Percentiles rank a stretch among this genome's conserved stretches.
These are phyloP conservation scores for Myxozyma melibiosi DNA, from an alignment of 805 yeast genomes.

Conservation along the genomic window DNA sequence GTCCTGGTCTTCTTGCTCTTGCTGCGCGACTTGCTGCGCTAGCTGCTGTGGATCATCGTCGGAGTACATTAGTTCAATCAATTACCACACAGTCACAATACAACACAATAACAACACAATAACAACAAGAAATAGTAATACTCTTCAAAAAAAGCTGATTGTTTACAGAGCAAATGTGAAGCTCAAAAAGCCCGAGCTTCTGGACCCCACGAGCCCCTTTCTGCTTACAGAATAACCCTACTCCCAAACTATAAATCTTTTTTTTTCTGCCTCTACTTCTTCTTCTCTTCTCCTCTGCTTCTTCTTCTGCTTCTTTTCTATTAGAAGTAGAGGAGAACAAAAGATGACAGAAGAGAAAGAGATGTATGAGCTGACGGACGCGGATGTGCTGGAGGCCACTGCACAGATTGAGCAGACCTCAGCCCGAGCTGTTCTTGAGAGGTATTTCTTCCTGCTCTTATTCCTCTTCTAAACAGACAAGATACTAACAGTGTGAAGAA, in stretches of 20 bases:
- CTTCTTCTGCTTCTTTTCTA: background rate
- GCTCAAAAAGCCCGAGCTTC: no score
- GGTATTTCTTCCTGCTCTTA: no score
- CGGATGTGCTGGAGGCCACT: constrained; percentile 3
- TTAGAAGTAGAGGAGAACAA: background rate
- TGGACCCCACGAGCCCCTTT: background rate
- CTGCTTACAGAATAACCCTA: background rate
- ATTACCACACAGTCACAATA: background rate
- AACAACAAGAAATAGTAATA: no score
- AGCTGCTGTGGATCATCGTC: constrained; percentile 7
- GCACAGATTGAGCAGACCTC: background rate
- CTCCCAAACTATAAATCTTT: constrained; percentile 1
- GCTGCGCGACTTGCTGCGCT: constrained; percentile 14
- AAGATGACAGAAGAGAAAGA: background rate
- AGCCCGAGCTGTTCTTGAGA: constrained; percentile 1
- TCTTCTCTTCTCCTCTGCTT: no score
- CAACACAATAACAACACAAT: background rate
- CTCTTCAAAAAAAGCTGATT: no score
- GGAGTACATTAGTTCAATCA: constrained; percentile 10
- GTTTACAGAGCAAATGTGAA: no score
- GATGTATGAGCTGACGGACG: constrained; percentile 3
- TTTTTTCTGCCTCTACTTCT: background rate
- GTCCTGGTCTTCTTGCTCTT: constrained; percentile 3
- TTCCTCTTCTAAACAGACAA: background rate
- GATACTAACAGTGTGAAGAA: background rate